phyloP scores from a whole-genome alignment of 192 early-diverging fungal species.

The Coemansia sp. region DNA sequence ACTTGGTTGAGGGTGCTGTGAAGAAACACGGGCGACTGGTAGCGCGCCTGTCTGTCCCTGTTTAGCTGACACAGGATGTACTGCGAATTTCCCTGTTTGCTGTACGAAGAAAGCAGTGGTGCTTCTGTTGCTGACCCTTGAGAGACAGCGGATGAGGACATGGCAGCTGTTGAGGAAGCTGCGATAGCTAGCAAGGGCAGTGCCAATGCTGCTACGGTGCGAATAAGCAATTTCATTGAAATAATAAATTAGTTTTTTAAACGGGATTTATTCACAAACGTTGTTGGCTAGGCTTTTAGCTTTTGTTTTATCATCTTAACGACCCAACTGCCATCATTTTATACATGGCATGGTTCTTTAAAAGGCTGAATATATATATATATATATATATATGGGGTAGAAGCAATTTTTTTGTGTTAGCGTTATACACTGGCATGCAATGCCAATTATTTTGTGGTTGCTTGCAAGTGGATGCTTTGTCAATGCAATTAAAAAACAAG shows the following conservation, averaged over 20 bases:
- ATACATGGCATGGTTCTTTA: too few relatives aligned
- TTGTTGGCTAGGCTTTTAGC: background rate
- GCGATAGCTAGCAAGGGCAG: background rate
- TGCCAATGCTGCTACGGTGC: background rate
- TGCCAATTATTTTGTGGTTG: background rate
- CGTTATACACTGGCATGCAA: background rate
- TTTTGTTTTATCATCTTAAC: background rate
- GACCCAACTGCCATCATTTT: too few relatives aligned
- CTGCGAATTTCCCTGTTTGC: slow-evolving; percentile 17
- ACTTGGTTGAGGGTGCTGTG: slow-evolving; percentile 36
- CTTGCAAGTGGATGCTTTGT: background rate
- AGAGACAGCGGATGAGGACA: background rate
- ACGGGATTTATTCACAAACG: background rate
- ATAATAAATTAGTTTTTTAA: background rate
- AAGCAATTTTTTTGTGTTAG: background rate
- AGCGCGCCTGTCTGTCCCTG: slow-evolving; percentile 28
- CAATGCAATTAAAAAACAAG: background rate
- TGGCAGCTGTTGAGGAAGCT: background rate
- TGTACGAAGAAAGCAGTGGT: background rate
- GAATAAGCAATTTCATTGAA: slow-evolving; percentile 2
- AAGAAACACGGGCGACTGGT: slow-evolving; percentile 31
- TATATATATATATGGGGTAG: too few relatives aligned
- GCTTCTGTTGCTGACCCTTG: background rate
- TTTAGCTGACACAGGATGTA: slow-evolving; percentile 39
- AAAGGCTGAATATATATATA: too few relatives aligned